These are phyloP conservation scores for Boletus huronensis DNA, from an alignment of 768 basidiomycete species.

Conservation along the genomic window DNA sequence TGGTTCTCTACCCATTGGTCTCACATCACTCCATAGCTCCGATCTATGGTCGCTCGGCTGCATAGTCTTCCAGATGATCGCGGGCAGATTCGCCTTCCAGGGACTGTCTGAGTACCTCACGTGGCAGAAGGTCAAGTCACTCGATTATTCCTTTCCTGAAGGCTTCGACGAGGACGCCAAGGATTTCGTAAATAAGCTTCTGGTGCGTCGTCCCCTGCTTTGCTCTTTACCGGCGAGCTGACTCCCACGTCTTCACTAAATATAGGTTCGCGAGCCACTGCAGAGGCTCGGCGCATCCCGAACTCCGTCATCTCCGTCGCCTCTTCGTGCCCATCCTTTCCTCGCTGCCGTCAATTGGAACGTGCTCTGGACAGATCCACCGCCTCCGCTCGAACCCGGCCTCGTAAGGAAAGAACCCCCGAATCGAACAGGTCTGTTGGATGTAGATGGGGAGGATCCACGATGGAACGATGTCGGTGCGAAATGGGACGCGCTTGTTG, in stretches of 20 bases:
- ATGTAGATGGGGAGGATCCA: slow-evolving; percentile 29
- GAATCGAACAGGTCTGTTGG: slow-evolving; percentile 7
- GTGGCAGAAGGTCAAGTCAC: slow-evolving; percentile 88
- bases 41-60: slow-evolving; percentile 97
- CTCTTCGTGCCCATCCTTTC: slow-evolving; percentile 60
- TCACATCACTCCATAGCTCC: slow-evolving; percentile 47
- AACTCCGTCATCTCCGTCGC: slow-evolving; percentile 35
- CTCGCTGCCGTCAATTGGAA: slow-evolving; percentile 59
- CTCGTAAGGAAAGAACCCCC: slow-evolving; percentile 46
- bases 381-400: slow-evolving; percentile 57
- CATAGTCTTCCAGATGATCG: slow-evolving; percentile 89
- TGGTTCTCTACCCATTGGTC: neutral
- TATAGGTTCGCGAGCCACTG: slow-evolving; percentile 53
- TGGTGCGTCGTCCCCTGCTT: slow-evolving; percentile 44
- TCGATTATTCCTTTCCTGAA: slow-evolving; percentile 84
- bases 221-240: neutral
- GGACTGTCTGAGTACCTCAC: slow-evolving; percentile 90
- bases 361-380: slow-evolving; percentile 59
- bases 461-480: slow-evolving; percentile 54
- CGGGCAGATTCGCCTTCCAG: slow-evolving; percentile 88
- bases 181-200: slow-evolving; percentile 71
- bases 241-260: slow-evolving; percentile 21
- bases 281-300: slow-evolving; percentile 57
- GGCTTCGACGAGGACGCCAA: slow-evolving; percentile 79
- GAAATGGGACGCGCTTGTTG: slow-evolving; percentile 50